A percentile compares a stretch with the other conserved stretches of the same genome.
phyloP scores from a whole-genome alignment of 1,139 yeast genomes.

The Candida frijolesensis region DNA sequence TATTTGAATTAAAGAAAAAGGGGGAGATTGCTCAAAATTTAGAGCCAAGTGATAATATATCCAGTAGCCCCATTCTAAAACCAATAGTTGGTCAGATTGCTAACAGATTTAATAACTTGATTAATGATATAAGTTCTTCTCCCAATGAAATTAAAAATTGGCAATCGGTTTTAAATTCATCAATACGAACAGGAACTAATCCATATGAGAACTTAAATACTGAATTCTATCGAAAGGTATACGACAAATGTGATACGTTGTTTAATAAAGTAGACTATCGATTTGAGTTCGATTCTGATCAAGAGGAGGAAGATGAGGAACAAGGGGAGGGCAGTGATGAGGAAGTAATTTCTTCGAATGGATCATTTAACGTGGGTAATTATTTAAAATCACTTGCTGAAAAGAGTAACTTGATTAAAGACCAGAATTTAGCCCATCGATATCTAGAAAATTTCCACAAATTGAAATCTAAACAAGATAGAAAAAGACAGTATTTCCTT shows the following conservation, averaged over 20 bases:
- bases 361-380: constrained; percentile 21
- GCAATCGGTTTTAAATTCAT: constrained; percentile 31
- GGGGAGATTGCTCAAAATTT: constrained; percentile 7
- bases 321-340: background rate
- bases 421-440: constrained; percentile 5
- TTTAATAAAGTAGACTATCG: constrained; percentile 24
- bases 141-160: constrained; percentile 20
- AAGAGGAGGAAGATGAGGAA: constrained; percentile 12
- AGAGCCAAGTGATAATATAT: constrained; percentile 9
- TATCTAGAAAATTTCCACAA: constrained; percentile 4
- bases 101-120: constrained; percentile 19
- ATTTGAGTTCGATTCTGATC: constrained; percentile 26
- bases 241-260: constrained; percentile 24
- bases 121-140: constrained; percentile 11
- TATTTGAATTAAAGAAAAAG: constrained; percentile 15
- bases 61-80: constrained; percentile 3
- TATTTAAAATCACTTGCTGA: constrained; percentile 17
- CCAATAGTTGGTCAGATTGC: constrained; percentile 26
- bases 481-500: constrained; percentile 9
- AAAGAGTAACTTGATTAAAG: background rate
- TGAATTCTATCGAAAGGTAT: constrained; percentile 16
- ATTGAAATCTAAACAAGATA: background rate
- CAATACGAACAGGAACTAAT: constrained; percentile 20
- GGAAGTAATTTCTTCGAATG: constrained; percentile 7
- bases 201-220: constrained; percentile 17